Conservation (phyloP, 179 eudicot genomes). For the Beta lomatogona region DNA sequence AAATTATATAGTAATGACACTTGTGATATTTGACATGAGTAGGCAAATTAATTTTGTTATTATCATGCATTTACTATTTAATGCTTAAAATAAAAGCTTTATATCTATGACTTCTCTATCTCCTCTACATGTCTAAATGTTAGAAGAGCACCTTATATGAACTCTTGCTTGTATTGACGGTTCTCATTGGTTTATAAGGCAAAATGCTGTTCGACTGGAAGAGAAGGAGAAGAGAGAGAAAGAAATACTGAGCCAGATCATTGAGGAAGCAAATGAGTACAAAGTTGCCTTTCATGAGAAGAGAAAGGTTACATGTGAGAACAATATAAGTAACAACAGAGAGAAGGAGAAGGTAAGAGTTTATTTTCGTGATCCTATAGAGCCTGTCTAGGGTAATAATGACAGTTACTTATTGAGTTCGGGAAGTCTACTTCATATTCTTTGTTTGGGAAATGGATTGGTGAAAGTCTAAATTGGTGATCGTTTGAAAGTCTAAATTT, state of each 20-base stretch:
- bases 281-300: slow-evolving; percentile 53
- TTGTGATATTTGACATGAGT: neutral
- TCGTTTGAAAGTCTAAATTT: too few relatives aligned
- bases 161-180: neutral
- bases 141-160: neutral
- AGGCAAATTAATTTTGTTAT: neutral
- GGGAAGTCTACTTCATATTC: neutral
- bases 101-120: neutral
- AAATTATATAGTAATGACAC: neutral
- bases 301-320: slow-evolving; percentile 56
- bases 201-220: slow-evolving; percentile 56
- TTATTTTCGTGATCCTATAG: slow-evolving; percentile 4
- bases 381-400: neutral
- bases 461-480: too few relatives aligned
- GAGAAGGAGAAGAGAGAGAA: slow-evolving; percentile 69
- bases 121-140: neutral
- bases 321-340: slow-evolving; percentile 48
- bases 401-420: neutral
- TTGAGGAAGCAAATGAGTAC: slow-evolving; percentile 58
- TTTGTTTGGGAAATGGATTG: neutral
- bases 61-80: neutral
- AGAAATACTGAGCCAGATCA: slow-evolving; percentile 49
- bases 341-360: slow-evolving; percentile 60
- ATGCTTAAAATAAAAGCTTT: neutral
- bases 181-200: slow-evolving; percentile 31